Conservation (phyloP, 257 asterid species). For the Penstemon eatonii region DNA sequence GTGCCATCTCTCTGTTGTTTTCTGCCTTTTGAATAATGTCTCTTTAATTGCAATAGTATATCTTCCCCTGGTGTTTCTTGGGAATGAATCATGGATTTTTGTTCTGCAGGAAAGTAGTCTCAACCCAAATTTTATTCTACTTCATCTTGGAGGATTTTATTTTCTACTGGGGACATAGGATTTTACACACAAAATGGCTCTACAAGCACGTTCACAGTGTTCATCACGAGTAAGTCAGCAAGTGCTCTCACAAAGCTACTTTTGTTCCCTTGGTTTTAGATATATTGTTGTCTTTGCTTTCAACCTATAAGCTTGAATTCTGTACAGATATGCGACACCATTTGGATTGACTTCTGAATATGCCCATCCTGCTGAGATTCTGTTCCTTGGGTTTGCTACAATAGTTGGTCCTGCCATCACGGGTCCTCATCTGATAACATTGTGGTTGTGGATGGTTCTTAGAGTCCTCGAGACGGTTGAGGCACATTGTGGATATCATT, state of each 20-base stretch:
- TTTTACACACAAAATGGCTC: conserved; percentile 97
- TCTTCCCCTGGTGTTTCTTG: conserved; percentile 5
- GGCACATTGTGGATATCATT: conserved; percentile 98
- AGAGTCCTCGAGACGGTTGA: conserved; percentile 97
- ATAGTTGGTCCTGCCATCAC: conserved; percentile 96
- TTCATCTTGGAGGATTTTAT: conserved; percentile 91
- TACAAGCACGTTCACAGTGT: conserved; percentile 98
- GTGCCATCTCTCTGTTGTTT: conserved; percentile 4
- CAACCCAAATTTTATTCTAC: conserved; percentile 82
- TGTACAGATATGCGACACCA: conserved; percentile 89
- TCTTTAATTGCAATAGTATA: conserved; percentile 9
- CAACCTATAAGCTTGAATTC: conserved; percentile 22
- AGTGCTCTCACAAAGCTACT: conserved; percentile 20
- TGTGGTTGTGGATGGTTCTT: conserved; percentile 97
- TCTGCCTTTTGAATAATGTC: conserved; percentile 6
- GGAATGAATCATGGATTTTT: conserved; percentile 24
- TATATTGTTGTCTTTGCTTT: conserved; percentile 11
- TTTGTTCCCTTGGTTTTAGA: conserved; percentile 4
- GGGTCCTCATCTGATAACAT: conserved; percentile 91
- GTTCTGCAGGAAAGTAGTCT: conserved; percentile 84
- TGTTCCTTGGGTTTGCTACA: conserved; percentile 96
- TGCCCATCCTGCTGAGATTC: conserved; percentile 98
- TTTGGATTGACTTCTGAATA: conserved; percentile 99
- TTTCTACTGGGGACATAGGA: conserved; percentile 97
- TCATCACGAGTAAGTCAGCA: conserved; percentile 87